Evolutionary conservation across 306 rosid genomes (phyloP), one percentile per base, ranked within the genome.

Genomic region (Carpinus viminea): DNA sequence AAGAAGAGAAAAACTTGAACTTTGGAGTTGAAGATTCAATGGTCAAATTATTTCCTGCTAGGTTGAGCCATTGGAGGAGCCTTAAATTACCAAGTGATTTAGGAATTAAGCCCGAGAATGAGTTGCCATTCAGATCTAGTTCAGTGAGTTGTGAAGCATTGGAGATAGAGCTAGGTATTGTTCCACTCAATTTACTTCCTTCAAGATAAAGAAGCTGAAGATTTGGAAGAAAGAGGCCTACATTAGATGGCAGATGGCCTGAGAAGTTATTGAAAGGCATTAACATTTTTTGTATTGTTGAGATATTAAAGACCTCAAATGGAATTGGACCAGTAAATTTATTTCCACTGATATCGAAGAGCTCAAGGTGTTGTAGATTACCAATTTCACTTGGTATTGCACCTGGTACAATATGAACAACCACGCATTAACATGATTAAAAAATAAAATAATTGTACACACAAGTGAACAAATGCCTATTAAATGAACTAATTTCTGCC

Each of bases 271-370:
- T 82, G 0, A 6, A 0, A 50, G 18, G 0, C 0, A 81, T 65
- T 0, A 51, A 45, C 2, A 64, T 28, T 3, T 0, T 2, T 5
- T 0, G 7, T 1, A 82, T 1, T 2, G 54, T 72, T 11, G 85
- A 77, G 26, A 48, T 48, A 48, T 48, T 48, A 4, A 48, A 48
- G 4, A 48, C 11, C 52, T 11, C 52, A 48, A 10, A 77, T 21
- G 82, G 85, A 55, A 82, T 77, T 50, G 13, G 36, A 45, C 86
- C 82, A 36, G n/a, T n/a, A 21, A 73, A 38, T 18, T 73, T 9
- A 4, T 68, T 74, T 1, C 0, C 9, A 15, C 5, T 7, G 9
- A 77, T 17, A 1, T 11, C 4, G 34, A 82, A 57, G 12, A 15
- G 0, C 64, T 77, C 36, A 0, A 82, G 57, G 6, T 77, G 56